Base-by-base conservation (phyloP, 1,284 basidiomycete genomes). In the Sanghuangporus sanghuang region DNA sequence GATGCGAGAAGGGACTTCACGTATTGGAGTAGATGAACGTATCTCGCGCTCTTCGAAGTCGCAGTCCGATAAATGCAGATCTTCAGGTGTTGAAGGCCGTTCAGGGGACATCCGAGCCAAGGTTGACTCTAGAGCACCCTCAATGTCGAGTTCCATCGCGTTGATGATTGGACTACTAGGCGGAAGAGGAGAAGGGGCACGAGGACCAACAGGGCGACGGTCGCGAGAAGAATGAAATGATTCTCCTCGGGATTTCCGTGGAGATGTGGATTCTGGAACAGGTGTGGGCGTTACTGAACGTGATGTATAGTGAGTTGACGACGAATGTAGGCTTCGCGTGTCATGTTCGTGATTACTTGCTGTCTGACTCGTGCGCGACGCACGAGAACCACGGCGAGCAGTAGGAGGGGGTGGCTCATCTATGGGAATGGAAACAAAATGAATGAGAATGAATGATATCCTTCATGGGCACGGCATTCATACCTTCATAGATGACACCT, bases 401-500 rank as follows among this genome's bases (percentile, higher is more conserved):
- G 81, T 64, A 36, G 81, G 76, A 61, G 74, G 75, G 6, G 85
- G 83, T 49, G 82, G 85, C 50, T 85, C 84, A 70, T 90, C 89
- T 90, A 69, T 67, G 39, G 21, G 16, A 46, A 12, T 46, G 44
- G 16, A 53, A 61, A 21, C 46, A 46, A 57, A 57, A 39, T 57
- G 23, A 48, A 40, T 59, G 11, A 55, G 35, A 21, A 56, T 36
- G 5, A 36, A 48, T 53, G 64, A 44, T 42, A 46, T 59, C 27
- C 55, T 39, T 6, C 14, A 46, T 59, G 42, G 56, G 40, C 42
- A 59, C 64, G 64, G 53, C 21, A 59, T 32, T 68, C 72, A 46
- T 68, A 86, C 90, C 87, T 83, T 91, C 90, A 68, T 88, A 90
- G 65, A 90, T 90, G 1, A 85, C 88, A 42, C 83, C 83, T 67